phyloP scores from a whole-genome alignment of 2,329 filamentous ascomycete genomes.

The Lecanicillium sp. region DNA sequence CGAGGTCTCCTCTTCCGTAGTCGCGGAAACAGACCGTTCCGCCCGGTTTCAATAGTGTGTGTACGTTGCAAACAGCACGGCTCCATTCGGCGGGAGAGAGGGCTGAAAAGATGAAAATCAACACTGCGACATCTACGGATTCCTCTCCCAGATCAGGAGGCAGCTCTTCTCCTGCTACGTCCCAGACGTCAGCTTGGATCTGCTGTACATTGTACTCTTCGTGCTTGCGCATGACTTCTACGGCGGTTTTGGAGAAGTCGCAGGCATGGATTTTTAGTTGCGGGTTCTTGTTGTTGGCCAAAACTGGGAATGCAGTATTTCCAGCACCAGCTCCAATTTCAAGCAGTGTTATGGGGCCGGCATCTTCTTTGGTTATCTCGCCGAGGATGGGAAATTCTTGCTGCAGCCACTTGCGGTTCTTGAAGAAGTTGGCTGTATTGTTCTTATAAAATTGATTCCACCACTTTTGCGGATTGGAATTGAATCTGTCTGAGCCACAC shows the following conservation, averaged over 20 bases:
- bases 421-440: conserved; percentile 97
- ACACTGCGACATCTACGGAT: conserved; percentile 83
- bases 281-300: conserved; percentile 76
- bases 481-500: conserved; percentile 61
- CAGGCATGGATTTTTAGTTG: conserved; percentile 81
- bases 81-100: conserved; percentile 79
- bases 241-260: conserved; percentile 92
- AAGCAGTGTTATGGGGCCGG: conserved; percentile 63
- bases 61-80: conserved; percentile 72
- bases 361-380: conserved; percentile 61
- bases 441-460: conserved; percentile 99
- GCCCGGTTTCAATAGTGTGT: conserved; percentile 77
- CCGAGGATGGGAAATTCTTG: conserved; percentile 92
- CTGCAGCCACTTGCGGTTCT: conserved; percentile 92
- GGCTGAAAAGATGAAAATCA: conserved; percentile 97
- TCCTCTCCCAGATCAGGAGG: conserved; percentile 69
- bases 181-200: conserved; percentile 92
- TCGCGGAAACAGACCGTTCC: conserved; percentile 94
- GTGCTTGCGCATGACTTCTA: conserved; percentile 81
- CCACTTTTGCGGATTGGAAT: conserved; percentile 84
- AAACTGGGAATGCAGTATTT: conserved; percentile 89
- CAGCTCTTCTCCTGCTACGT: conserved; percentile 63
- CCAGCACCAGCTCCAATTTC: conserved; percentile 94
- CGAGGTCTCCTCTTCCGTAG: conserved; percentile 90
- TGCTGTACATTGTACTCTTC: conserved; percentile 62